Conservation (phyloP, 768 basidiomycete species). For the Suillus subluteus region DNA sequence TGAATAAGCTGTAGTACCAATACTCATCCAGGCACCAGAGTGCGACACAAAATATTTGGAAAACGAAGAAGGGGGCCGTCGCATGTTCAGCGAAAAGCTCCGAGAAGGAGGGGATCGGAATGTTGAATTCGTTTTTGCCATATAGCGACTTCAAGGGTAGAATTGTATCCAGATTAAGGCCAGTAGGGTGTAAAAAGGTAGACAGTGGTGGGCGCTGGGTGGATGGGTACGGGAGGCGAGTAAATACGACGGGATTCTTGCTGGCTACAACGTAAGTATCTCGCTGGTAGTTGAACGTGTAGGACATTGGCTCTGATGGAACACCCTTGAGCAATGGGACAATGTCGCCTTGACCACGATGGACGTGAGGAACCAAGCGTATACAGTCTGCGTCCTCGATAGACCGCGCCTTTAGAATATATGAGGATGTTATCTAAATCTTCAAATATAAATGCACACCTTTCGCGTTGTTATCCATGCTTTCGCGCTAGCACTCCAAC, state of each 20-base stretch:
- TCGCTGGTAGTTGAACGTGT: constrained; percentile 92
- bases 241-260: constrained; percentile 63
- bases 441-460: constrained; percentile 41
- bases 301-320: constrained; percentile 59
- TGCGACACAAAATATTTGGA: constrained; percentile 97
- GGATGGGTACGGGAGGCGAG: constrained; percentile 86
- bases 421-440: constrained; percentile 8
- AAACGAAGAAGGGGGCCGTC: constrained; percentile 98
- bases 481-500: constrained; percentile 82
- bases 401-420: constrained; percentile 51
- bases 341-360: constrained; percentile 90
- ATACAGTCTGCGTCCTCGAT: constrained; percentile 79
- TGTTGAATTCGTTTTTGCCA: constrained; percentile 94
- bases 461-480: constrained; percentile 80
- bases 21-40: constrained; percentile 99
- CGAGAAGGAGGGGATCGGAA: constrained; percentile 92
- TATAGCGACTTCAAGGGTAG: constrained; percentile 66
- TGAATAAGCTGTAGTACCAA: constrained; percentile 98
- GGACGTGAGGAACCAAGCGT: constrained; percentile 75
- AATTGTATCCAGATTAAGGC: constrained; percentile 53
- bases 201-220: constrained; percentile 69
- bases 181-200: constrained; percentile 62
- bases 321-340: constrained; percentile 72
- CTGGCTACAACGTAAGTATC: constrained; percentile 84
- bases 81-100: constrained; percentile 95